A percentile compares a stretch with the other conserved stretches of the same genome.
phyloP scores from a whole-genome alignment of 257 asterid genomes.

The Anisodus tanguticus region DNA sequence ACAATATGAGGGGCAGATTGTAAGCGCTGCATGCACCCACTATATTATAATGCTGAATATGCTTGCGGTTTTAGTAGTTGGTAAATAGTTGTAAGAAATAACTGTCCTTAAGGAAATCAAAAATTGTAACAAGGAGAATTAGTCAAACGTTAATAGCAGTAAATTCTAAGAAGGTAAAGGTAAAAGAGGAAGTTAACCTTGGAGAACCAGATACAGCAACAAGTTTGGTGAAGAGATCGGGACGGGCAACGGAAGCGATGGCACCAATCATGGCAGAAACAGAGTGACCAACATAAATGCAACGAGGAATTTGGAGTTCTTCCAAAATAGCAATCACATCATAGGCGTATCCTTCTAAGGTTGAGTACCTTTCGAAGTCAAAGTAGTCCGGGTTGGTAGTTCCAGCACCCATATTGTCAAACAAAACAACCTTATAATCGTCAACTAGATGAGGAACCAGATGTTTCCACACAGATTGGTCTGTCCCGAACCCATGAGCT shows the following conservation, averaged over 20 bases:
- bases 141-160: background rate
- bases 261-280: constrained; percentile 73
- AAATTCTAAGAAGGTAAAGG: background rate
- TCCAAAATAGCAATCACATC: constrained; percentile 68
- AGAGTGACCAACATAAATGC: constrained; percentile 75
- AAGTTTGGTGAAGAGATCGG: constrained; percentile 70
- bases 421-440: constrained; percentile 50
- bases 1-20: background rate
- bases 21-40: no score
- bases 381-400: constrained; percentile 79
- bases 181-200: constrained; percentile 39
- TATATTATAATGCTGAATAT: background rate
- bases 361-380: constrained; percentile 73
- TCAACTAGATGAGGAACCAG: constrained; percentile 69
- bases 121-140: background rate
- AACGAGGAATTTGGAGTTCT: constrained; percentile 50
- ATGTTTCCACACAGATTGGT: constrained; percentile 80
- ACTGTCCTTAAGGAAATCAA: background rate
- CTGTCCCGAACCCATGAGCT: constrained; percentile 81
- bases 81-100: background rate
- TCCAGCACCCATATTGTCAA: constrained; percentile 82
- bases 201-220: constrained; percentile 74
- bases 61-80: background rate
- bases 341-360: constrained; percentile 67
- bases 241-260: constrained; percentile 73